A percentile compares a stretch with the other conserved stretches of the same genome.
These are phyloP conservation scores for Barnettozyma populi DNA, from an alignment of 805 yeast genomes.

Conservation along the genomic window DNA sequence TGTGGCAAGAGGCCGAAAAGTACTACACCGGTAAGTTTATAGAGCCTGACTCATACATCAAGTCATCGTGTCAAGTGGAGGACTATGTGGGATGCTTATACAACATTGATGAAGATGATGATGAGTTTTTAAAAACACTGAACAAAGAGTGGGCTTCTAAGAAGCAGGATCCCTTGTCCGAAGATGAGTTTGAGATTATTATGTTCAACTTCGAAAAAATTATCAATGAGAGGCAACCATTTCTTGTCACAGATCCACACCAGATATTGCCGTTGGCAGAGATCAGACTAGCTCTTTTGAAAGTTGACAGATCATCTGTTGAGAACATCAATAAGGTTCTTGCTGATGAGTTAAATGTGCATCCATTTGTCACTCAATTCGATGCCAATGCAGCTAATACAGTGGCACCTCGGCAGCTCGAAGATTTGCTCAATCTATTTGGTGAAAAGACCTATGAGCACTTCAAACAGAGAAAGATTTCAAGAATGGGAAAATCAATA, in stretches of 20 bases:
- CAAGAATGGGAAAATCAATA: conserved; percentile 61
- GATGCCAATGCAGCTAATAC: conserved; percentile 33
- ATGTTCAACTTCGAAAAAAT: conserved; percentile 69
- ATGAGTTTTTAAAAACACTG: conserved; percentile 47
- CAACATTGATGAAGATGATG: conserved; percentile 88
- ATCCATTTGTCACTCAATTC: conserved; percentile 54
- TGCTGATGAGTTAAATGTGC: conserved; percentile 48
- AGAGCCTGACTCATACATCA: conserved; percentile 76
- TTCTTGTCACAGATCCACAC: conserved; percentile 75
- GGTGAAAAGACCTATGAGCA: conserved; percentile 71
- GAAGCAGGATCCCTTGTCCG: conserved; percentile 42
- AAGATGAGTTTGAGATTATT: conserved; percentile 80
- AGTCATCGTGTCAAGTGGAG: conserved; percentile 92
- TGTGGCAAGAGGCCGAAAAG: conserved; percentile 72
- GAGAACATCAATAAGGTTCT: conserved; percentile 53
- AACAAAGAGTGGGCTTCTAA: conserved; percentile 28
- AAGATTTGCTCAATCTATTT: conserved; percentile 45
- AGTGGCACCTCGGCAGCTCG: conserved; percentile 38
- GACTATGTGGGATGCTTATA: conserved; percentile 85
- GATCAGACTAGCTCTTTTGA: conserved; percentile 45
- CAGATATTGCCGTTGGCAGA: conserved; percentile 70
- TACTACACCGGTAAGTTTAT: conserved; percentile 64
- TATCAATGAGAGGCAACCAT: conserved; percentile 82
- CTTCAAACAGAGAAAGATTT: conserved; percentile 74
- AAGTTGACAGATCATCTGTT: conserved; percentile 42